Conservation (phyloP, 2,329 filamentous ascomycete genomes). For the Xenoacremonium recifei region DNA sequence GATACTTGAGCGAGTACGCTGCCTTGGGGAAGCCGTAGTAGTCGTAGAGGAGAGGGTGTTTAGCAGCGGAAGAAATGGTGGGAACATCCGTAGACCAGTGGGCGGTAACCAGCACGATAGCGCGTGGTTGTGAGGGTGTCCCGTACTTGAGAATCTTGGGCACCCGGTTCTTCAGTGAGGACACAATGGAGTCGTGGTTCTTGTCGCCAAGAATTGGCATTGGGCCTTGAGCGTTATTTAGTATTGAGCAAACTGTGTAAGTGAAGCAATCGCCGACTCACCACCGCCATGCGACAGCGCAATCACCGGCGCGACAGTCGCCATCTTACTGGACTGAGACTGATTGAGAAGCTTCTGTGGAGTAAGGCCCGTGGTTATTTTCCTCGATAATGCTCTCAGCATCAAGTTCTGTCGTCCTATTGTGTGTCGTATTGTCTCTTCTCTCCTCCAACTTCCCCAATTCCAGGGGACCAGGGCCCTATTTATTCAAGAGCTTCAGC, state of each 20-base stretch:
- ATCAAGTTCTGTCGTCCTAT: too few relatives aligned
- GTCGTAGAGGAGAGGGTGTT: constrained; percentile 53
- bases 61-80: constrained; percentile 47
- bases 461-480: too few relatives aligned
- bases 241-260: not conserved
- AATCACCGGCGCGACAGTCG: constrained; percentile 41
- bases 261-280: constrained; percentile 19
- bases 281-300: constrained; percentile 51
- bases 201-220: constrained; percentile 59
- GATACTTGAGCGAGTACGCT: constrained; percentile 54
- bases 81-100: constrained; percentile 54
- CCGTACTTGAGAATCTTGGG: constrained; percentile 55
- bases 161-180: constrained; percentile 51
- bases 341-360: not conserved
- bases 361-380: too few relatives aligned
- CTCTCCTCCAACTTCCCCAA: too few relatives aligned
- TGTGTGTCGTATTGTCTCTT: too few relatives aligned
- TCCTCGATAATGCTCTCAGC: too few relatives aligned
- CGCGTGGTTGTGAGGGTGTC: constrained; percentile 46
- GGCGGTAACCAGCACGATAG: constrained; percentile 57
- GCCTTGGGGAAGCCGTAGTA: constrained; percentile 59
- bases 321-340: constrained; percentile 33
- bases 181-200: constrained; percentile 46
- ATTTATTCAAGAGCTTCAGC: too few relatives aligned
- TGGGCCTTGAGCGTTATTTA: constrained; percentile 38